Percentiles rank a stretch among this genome's conserved stretches.
These are phyloP conservation scores for Myriosclerotinia curreyana DNA, from an alignment of 2,329 filamentous ascomycete genomes.

Conservation along the genomic window DNA sequence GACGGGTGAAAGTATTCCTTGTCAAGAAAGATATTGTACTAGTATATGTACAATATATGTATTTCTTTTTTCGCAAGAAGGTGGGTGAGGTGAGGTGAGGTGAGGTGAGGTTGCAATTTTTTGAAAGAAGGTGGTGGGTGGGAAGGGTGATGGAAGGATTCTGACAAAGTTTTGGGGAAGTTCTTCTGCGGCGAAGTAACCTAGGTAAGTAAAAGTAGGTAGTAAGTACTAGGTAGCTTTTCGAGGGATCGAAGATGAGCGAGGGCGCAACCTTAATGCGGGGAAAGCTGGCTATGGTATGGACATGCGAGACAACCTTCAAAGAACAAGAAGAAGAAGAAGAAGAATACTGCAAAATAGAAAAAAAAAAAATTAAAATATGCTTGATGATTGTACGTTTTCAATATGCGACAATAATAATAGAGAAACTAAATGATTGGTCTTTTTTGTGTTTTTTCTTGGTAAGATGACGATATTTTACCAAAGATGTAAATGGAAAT, in stretches of 20 bases:
- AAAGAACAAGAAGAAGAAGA: slow-evolving; percentile 15
- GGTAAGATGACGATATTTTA: slow-evolving; percentile 3
- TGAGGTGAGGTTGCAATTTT: not conserved
- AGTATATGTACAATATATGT: not conserved
- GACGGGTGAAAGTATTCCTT: not conserved
- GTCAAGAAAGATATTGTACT: not conserved
- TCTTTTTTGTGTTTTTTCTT: not conserved
- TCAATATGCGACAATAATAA: slow-evolving; percentile 9
- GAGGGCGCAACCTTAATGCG: slow-evolving; percentile 23
- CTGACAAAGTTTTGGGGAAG: not conserved
- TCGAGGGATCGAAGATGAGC: slow-evolving; percentile 22
- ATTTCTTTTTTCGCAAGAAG: not conserved
- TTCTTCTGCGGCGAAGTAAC: slow-evolving; percentile 16
- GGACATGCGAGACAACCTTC: slow-evolving; percentile 21
- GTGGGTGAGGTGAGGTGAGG: not conserved
- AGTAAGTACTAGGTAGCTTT: not conserved
- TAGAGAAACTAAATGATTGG: slow-evolving; percentile 14
- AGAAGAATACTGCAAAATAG: not conserved
- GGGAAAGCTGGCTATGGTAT: slow-evolving; percentile 20
- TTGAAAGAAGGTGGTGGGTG: slow-evolving; percentile 7
- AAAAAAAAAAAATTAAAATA: not conserved
- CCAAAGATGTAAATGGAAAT: not conserved
- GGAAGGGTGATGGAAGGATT: not conserved
- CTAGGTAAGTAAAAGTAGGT: not conserved
- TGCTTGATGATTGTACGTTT: slow-evolving; percentile 20